phyloP scores from a whole-genome alignment of 2,329 filamentous ascomycete species.

The Aphanoascus verrucosus region DNA sequence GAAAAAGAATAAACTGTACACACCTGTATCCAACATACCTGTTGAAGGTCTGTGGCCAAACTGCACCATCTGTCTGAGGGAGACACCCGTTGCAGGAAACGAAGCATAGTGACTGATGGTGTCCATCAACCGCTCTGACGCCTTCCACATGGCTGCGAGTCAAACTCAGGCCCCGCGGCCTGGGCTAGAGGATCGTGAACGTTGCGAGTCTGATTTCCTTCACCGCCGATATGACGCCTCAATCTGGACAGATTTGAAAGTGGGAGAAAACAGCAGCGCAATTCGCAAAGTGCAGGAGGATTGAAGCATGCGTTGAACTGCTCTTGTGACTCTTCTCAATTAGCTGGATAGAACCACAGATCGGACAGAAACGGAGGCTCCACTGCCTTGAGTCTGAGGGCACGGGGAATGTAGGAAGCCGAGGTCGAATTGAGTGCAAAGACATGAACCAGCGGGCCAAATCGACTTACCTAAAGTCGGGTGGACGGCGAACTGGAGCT shows the following conservation, averaged over 20 bases:
- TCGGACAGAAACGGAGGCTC: constrained; percentile 12
- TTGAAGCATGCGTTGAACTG: constrained; percentile 2
- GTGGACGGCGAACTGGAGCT: constrained; percentile 6
- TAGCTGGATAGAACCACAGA: neutral
- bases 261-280: neutral
- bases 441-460: neutral
- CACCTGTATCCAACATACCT: constrained; percentile 44
- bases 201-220: neutral
- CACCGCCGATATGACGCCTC: neutral
- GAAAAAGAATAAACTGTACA: neutral
- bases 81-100: constrained; percentile 93
- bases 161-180: constrained; percentile 4
- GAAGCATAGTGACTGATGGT: constrained; percentile 95
- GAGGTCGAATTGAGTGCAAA: constrained; percentile 2
- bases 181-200: neutral
- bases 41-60: constrained; percentile 90
- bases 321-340: constrained; percentile 8
- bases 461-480: constrained; percentile 6
- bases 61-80: constrained; percentile 96
- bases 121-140: constrained; percentile 80
- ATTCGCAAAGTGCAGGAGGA: neutral
- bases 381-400: neutral
- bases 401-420: constrained; percentile 6
- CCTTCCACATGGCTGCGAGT: constrained; percentile 67
- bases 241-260: neutral